These are phyloP conservation scores for Colletotrichum brevisporum DNA, from an alignment of 2,329 filamentous ascomycete genomes.

Conservation along the genomic window DNA sequence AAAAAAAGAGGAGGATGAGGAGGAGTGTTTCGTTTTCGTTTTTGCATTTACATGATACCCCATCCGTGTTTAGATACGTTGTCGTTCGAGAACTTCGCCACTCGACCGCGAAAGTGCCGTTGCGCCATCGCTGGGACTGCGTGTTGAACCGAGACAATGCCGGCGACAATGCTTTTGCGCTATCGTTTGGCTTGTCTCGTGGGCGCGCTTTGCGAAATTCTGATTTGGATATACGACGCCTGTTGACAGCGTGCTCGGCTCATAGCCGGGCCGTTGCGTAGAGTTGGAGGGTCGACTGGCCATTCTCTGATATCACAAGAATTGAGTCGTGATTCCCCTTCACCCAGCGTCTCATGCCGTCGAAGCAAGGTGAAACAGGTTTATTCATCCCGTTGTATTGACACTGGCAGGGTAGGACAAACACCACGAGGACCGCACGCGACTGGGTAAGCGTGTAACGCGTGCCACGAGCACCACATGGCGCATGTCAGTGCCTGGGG, in stretches of 20 bases:
- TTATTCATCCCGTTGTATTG: not conserved
- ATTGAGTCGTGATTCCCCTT: conserved; percentile 22
- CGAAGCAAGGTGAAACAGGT: not conserved
- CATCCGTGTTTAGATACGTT: conserved; percentile 61
- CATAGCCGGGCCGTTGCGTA: not conserved
- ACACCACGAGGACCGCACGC: conserved; percentile 21
- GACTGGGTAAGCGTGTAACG: conserved; percentile 8
- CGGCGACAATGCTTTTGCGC: conserved; percentile 68
- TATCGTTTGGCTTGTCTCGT: conserved; percentile 65
- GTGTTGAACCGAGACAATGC: conserved; percentile 62
- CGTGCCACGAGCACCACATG: conserved; percentile 21
- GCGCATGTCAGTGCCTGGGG: conserved; percentile 12
- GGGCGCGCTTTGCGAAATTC: conserved; percentile 54
- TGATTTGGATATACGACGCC: conserved; percentile 31
- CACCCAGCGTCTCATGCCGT: not conserved
- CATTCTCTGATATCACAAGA: conserved; percentile 25
- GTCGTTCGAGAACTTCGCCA: conserved; percentile 55
- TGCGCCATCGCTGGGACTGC: conserved; percentile 71
- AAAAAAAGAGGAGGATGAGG: conserved; percentile 21
- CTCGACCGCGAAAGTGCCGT: conserved; percentile 69
- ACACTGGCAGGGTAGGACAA: conserved; percentile 10
- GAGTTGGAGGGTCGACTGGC: conserved; percentile 6
- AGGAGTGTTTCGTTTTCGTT: conserved; percentile 42
- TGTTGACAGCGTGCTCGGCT: not conserved
- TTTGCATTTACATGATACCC: conserved; percentile 57